Conservation (phyloP, 75 land plant genomes). For the Chamaecyparis obtusa region DNA sequence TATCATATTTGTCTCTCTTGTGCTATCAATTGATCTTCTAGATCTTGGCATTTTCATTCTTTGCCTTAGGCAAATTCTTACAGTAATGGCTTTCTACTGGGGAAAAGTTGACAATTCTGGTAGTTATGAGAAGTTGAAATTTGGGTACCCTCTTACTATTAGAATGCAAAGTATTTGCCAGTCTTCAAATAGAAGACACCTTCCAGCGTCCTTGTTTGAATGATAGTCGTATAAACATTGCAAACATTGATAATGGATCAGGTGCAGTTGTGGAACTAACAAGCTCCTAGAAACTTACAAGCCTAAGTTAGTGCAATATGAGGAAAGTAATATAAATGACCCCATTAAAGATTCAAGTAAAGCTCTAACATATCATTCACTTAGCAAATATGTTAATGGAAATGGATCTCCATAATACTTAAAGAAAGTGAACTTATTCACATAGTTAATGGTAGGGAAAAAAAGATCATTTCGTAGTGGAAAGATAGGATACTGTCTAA, state of each 20-base stretch:
- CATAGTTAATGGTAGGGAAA: not conserved
- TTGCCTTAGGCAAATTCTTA: too few relatives aligned
- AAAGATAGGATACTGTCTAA: conserved; percentile 50
- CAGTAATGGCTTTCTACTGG: not conserved
- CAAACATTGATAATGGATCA: not conserved
- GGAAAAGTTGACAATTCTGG: not conserved
- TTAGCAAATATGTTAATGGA: not conserved
- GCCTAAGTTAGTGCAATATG: not conserved
- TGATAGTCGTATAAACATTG: not conserved
- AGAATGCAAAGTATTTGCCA: not conserved
- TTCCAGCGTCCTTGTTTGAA: not conserved
- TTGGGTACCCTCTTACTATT: not conserved
- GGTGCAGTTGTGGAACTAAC: not conserved
- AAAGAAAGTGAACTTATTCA: not conserved
- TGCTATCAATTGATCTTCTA: too few relatives aligned
- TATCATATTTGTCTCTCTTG: too few relatives aligned
- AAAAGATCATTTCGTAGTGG: conserved; percentile 24
- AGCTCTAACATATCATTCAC: not conserved
- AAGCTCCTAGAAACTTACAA: not conserved
- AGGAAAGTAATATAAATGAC: not conserved
- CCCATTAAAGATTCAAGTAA: not conserved
- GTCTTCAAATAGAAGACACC: not conserved
- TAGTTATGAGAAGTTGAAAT: not conserved
- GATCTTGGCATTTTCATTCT: too few relatives aligned
- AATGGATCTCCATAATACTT: not conserved